Evolutionary conservation across 75 land plant genomes (phyloP), one percentile per base, ranked within the genome.

Genomic region (Gnetum montanum): DNA sequence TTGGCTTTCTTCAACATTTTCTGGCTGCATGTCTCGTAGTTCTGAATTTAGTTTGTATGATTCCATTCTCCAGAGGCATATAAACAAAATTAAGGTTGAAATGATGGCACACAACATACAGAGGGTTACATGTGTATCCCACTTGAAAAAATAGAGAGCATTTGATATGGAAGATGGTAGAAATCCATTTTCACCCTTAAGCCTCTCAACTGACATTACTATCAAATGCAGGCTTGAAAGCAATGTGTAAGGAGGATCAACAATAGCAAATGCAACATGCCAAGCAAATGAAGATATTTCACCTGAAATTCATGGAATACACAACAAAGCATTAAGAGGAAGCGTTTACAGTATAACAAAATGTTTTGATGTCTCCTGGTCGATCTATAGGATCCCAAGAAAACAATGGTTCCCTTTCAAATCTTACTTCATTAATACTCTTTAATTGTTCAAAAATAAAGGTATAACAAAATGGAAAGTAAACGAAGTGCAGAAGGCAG

Each of bases 171-270:
- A 47, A 45, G 65, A 59, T 35, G 66, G 66, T 11, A 59, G 61
- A 58, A 59, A 57, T 25, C 64, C 68, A 34, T 66, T 66, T 37
- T 46, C 31, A 19, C 37, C 67, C 33, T 37, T 43, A 31, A 36
- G 34, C 11, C 61, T 27, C 19, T 31, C 66, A 46, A 66, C 46
- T 31, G 68, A 33, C 0, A 19, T 25, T 26, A 62, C 29, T 16
- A 66, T 49, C 45, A 66, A 45, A 36, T 66, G 68, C 36, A 66
- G 31, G 40, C 68, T 63, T 49, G 68, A 66, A 12, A 62, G 43
- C 30, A 66, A 52, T 44, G 53, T 63, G 30, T 66, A 66, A 24
- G 68, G 54, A 34, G 68, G 68, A 46, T 66, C 68, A 16, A 66
- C 12, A 12, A 66, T 49, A 46, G 37, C 61, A 23, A 66, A 25